Evolutionary conservation across 2,329 filamentous ascomycete species (phyloP).

Genomic region (Zymoseptoria brevis): DNA sequence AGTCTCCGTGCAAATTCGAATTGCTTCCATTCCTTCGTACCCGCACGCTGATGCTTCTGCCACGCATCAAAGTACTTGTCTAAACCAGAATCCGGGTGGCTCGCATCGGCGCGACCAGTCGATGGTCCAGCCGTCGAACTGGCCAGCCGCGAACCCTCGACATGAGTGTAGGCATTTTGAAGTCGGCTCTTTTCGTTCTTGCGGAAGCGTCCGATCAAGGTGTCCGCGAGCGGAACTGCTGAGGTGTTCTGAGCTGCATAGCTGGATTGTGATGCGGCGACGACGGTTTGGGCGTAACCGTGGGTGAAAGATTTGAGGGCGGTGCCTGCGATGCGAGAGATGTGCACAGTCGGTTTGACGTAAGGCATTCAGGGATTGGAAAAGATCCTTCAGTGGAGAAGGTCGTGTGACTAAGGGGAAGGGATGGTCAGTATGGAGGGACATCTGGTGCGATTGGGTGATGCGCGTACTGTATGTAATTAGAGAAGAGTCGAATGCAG

Average conservation of each 20-base stretch:
- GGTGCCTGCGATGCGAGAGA: constrained; percentile 76
- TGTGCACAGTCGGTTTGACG: constrained; percentile 63
- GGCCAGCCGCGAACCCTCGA: constrained; percentile 29
- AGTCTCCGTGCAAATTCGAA: constrained; percentile 83
- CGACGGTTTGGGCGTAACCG: constrained; percentile 95
- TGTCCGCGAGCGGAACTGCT: constrained; percentile 46
- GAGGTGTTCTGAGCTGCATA: constrained; percentile 58
- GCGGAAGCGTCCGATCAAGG: constrained; percentile 43
- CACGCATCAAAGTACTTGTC: constrained; percentile 89
- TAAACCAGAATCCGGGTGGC: constrained; percentile 48
- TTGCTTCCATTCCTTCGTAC: constrained; percentile 80
- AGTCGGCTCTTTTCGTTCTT: constrained; percentile 26
- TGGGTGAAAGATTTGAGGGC: constrained; percentile 79
- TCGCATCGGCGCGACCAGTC: constrained; percentile 24
- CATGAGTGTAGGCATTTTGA: constrained; percentile 25
- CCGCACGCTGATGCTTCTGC: constrained; percentile 65
- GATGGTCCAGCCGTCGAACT: constrained; percentile 29
- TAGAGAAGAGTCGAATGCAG: constrained; percentile 54
- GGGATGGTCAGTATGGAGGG: constrained; percentile 15
- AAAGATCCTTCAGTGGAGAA: constrained; percentile 53
- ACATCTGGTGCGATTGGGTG: constrained; percentile 6
- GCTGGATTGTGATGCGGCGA: constrained; percentile 84
- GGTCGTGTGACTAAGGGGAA: constrained; percentile 36
- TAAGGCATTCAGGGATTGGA: constrained; percentile 74
- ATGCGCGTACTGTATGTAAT: not conserved